Conservation (phyloP, 371 early-diverging fungal species). For the Circinella minor region DNA sequence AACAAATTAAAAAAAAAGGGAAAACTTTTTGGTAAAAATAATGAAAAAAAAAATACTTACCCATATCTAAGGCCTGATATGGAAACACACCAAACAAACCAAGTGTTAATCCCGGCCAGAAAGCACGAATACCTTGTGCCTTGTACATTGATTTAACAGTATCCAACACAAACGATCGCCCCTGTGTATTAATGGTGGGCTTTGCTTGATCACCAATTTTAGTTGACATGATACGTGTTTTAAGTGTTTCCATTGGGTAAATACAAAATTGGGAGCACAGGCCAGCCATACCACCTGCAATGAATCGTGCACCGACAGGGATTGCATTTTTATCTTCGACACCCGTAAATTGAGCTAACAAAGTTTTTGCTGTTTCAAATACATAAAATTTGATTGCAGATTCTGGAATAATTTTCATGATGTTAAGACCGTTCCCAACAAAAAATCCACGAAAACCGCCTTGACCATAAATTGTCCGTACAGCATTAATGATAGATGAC, state of each 20-base stretch:
- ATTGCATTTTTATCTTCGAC: slow-evolving; percentile 59
- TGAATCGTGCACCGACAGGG: slow-evolving; percentile 68
- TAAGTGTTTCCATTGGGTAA: slow-evolving; percentile 82
- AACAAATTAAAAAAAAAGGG: no score
- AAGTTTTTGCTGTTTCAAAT: slow-evolving; percentile 70
- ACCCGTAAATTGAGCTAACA: slow-evolving; percentile 55
- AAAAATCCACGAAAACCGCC: slow-evolving; percentile 77
- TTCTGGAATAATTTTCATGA: slow-evolving; percentile 84
- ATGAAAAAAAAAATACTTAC: slow-evolving; percentile 16
- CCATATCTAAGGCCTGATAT: slow-evolving; percentile 82
- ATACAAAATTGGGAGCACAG: slow-evolving; percentile 77
- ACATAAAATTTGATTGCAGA: slow-evolving; percentile 79
- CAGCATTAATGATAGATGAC: slow-evolving; percentile 37
- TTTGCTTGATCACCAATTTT: slow-evolving; percentile 16
- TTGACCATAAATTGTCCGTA: slow-evolving; percentile 63
- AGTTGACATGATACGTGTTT: slow-evolving; percentile 79
- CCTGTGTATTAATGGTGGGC: neutral
- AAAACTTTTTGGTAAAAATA: neutral
- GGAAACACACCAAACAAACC: slow-evolving; percentile 79
- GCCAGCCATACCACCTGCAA: slow-evolving; percentile 85
- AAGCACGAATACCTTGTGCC: slow-evolving; percentile 65
- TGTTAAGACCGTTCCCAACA: slow-evolving; percentile 85
- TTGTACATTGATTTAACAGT: slow-evolving; percentile 66
- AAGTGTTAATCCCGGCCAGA: slow-evolving; percentile 75
- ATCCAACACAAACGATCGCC: slow-evolving; percentile 33